Base-by-base conservation (phyloP, 2,329 filamentous ascomycete genomes). In the Aspergillus unguis region DNA sequence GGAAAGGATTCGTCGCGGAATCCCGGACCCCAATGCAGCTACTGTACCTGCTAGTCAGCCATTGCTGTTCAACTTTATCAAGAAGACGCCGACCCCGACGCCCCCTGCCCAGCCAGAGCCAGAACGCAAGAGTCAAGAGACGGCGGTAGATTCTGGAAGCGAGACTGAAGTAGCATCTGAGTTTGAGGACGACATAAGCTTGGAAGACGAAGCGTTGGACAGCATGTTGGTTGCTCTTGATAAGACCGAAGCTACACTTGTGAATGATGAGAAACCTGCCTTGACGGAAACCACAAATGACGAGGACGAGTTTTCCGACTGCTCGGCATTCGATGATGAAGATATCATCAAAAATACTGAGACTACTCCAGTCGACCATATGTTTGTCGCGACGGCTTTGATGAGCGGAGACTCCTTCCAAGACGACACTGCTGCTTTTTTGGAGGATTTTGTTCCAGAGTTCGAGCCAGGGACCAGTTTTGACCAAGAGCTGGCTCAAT, bases 1-100 rank as follows among this genome's bases (percentile, higher is more conserved):
- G 52, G 68, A 71, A 52, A 61, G 67, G 4, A 65, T 60, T 47
- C 61, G 64, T 17, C 58, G 61, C 3, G 69, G 69, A 0, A 42
- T 70, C 5, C 62, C 67, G 5, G 67, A 71, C 61, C 68, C 62
- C 1, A 51, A 65, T 61, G 64, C 53, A 3, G 44, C 55, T n/a
- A 62, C 60, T 41, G 59, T 70, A 25, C 64, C 69, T 7, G 62
- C 67, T 5, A 72, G 69, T 43, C 69, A 72, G 49, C 69, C 67
- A 7, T 51, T 68, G 46, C 57, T 72, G 10, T 65, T 65, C 26
- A 65, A 61, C 23, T 72, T 72, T 31, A 58, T 68, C 44, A 62
- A 57, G 43, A 58, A 55, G 48, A 50, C 58, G 50, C 44, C 51
- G 11, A 32, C 38, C 38, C 6, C 43, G 48, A 50, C 58, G 50